Percentiles rank a stretch among this genome's conserved stretches.
Evolutionary conservation across 139 green algal genomes (phyloP).

Genomic region (Volvox reticuliferus): DNA sequence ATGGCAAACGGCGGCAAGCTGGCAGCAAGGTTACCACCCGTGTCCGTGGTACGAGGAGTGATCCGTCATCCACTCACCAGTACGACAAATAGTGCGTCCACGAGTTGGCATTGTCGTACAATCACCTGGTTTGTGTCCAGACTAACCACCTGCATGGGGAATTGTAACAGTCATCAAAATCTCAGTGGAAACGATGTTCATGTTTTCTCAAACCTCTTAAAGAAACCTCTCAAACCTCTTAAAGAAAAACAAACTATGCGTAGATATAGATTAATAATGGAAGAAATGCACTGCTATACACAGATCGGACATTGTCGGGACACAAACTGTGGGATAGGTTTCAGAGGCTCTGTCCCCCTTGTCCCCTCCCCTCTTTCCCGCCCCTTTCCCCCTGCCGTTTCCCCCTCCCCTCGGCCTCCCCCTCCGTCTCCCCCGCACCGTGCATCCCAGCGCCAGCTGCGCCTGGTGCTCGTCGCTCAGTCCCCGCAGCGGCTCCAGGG

Average conservation of each 20-base stretch:
- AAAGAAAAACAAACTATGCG: too few relatives aligned
- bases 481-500: slow-evolving; percentile 43
- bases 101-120: slow-evolving; percentile 17
- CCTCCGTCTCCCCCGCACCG: neutral
- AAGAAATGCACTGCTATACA: too few relatives aligned
- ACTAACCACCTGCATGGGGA: neutral
- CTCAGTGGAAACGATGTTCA: too few relatives aligned
- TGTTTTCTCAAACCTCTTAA: too few relatives aligned
- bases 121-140: neutral
- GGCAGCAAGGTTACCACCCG: too few relatives aligned
- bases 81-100: slow-evolving; percentile 30
- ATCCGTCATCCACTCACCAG: slow-evolving; percentile 13
- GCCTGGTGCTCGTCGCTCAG: slow-evolving; percentile 32
- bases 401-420: neutral
- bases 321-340: too few relatives aligned
- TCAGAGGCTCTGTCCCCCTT: neutral
- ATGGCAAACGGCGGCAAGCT: too few relatives aligned
- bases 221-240: too few relatives aligned
- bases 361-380: neutral
- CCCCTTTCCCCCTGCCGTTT: neutral
- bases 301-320: too few relatives aligned
- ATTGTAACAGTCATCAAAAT: too few relatives aligned
- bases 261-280: too few relatives aligned
- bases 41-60: too few relatives aligned
- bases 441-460: slow-evolving; percentile 34